A percentile compares a stretch with the other conserved stretches of the same genome.
phyloP scores from a whole-genome alignment of 108 stramenopile species.

The Cyclotella sp. region DNA sequence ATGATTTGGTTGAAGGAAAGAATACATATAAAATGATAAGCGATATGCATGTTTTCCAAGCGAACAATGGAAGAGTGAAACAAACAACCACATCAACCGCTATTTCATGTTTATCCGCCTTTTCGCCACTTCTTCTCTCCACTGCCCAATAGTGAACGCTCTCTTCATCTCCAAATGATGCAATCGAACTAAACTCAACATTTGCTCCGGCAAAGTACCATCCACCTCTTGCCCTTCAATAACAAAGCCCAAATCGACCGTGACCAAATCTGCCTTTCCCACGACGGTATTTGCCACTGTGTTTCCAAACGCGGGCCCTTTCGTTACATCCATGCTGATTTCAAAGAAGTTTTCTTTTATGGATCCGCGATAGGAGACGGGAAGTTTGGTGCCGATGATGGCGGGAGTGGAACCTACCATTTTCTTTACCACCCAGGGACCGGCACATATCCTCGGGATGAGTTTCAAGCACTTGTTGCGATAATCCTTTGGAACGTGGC shows the following conservation, averaged over 20 bases:
- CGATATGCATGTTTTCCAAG: no score
- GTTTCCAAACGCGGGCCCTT: slow-evolving; percentile 56
- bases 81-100: no score
- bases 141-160: slow-evolving; percentile 31
- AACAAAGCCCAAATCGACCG: slow-evolving; percentile 59
- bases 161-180: slow-evolving; percentile 60
- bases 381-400: slow-evolving; percentile 61
- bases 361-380: slow-evolving; percentile 50
- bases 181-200: slow-evolving; percentile 50
- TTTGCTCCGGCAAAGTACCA: slow-evolving; percentile 53
- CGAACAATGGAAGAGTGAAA: no score
- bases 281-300: slow-evolving; percentile 56
- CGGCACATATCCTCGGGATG: slow-evolving; percentile 46
- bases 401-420: slow-evolving; percentile 59
- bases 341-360: slow-evolving; percentile 55
- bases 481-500: slow-evolving; percentile 17
- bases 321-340: slow-evolving; percentile 55
- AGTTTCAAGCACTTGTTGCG: slow-evolving; percentile 53
- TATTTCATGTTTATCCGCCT: neutral
- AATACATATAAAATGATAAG: no score
- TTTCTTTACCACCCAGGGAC: slow-evolving; percentile 63
- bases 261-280: slow-evolving; percentile 48
- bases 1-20: no score
- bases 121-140: slow-evolving; percentile 33
- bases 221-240: slow-evolving; percentile 51